Percentiles rank a stretch among this genome's conserved stretches.
Evolutionary conservation across 2,329 filamentous ascomycete genomes (phyloP).

Genomic region (Talaromyces sp.): DNA sequence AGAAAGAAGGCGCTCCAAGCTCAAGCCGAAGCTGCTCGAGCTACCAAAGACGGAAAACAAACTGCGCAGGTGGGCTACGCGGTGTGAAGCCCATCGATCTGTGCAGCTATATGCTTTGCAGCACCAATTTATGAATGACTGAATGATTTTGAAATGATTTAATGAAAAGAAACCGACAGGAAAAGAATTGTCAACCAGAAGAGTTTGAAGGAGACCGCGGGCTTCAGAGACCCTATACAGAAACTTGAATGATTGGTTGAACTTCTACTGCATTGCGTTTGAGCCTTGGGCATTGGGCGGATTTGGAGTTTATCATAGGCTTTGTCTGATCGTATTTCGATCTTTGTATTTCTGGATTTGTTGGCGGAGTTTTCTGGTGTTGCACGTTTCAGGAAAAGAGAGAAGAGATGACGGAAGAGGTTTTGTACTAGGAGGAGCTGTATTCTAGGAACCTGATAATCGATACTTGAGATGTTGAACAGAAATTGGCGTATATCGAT

Average conservation of each 20-base stretch:
- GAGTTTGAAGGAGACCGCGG: neutral
- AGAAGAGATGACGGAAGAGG: neutral
- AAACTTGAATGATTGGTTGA: neutral
- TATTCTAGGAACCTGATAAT: neutral
- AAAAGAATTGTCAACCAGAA: neutral
- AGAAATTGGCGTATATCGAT: neutral
- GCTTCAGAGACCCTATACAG: slow-evolving; percentile 4
- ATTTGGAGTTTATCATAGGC: neutral
- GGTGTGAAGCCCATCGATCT: neutral
- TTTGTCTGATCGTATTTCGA: neutral
- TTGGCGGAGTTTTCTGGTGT: slow-evolving; percentile 14
- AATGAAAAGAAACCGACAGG: neutral
- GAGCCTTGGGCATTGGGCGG: slow-evolving; percentile 14
- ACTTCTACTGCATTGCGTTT: slow-evolving; percentile 8
- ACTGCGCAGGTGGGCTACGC: slow-evolving; percentile 17
- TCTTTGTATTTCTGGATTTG: neutral
- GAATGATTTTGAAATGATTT: slow-evolving; percentile 15
- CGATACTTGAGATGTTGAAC: neutral
- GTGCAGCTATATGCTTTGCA: neutral
- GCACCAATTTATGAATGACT: slow-evolving; percentile 4
- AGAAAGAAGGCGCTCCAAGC: slow-evolving; percentile 26
- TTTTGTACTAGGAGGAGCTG: slow-evolving; percentile 1
- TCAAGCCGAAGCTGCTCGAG: neutral
- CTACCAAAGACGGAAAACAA: neutral
- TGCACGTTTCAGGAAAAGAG: neutral